These are phyloP conservation scores for Tolypocladium paradoxum DNA, from an alignment of 2,329 filamentous ascomycete species.

Conservation along the genomic window DNA sequence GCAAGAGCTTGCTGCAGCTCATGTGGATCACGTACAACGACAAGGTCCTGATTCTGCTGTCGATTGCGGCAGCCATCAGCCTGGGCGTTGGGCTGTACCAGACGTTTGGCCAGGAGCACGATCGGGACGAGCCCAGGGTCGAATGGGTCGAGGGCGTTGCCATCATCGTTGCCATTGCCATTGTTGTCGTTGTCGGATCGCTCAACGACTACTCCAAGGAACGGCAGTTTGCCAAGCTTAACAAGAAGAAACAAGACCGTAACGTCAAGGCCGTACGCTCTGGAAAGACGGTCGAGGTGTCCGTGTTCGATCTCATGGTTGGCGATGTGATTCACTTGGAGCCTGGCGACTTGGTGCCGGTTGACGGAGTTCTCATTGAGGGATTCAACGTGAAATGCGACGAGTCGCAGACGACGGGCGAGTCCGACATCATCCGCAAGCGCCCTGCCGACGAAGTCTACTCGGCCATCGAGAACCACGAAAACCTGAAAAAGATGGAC, in stretches of 20 bases:
- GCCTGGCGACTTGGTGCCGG: conserved; percentile 63
- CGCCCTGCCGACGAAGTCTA: conserved; percentile 56
- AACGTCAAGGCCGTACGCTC: conserved; percentile 61
- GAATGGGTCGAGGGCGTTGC: conserved; percentile 78
- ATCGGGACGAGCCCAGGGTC: conserved; percentile 40
- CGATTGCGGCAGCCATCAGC: conserved; percentile 60
- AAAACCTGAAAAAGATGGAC: conserved; percentile 61
- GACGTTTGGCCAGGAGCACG: conserved; percentile 51
- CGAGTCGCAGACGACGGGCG: conserved; percentile 69
- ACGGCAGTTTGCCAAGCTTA: conserved; percentile 66
- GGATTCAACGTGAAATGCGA: conserved; percentile 68
- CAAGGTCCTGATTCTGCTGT: conserved; percentile 66
- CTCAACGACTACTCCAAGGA: conserved; percentile 76
- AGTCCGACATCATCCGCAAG: conserved; percentile 67
- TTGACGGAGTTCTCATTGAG: conserved; percentile 62
- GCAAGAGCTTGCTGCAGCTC: conserved; percentile 60
- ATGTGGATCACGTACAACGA: conserved; percentile 81
- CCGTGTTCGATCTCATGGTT: conserved; percentile 56
- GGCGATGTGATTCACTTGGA: conserved; percentile 66
- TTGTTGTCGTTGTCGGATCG: conserved; percentile 67
- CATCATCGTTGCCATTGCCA: conserved; percentile 68
- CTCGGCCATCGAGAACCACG: conserved; percentile 55
- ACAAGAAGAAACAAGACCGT: conserved; percentile 70
- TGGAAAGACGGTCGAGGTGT: conserved; percentile 58
- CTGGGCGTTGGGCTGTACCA: conserved; percentile 67